Base-by-base conservation (phyloP, 257 asterid genomes). In the Forsythia viridissima region DNA sequence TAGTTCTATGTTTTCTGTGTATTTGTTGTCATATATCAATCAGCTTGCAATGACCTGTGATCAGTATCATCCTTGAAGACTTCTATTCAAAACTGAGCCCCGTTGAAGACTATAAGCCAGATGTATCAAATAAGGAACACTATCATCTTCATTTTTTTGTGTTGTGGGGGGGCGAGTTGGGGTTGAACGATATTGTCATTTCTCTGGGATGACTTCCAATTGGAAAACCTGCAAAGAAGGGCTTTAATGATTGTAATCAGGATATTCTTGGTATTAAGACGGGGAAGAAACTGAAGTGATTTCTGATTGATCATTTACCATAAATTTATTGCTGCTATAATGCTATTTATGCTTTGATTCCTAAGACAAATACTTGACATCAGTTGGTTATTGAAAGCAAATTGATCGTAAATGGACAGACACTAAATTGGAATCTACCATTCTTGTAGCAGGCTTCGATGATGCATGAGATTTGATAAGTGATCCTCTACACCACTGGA, bases 31-130 rank as follows among this genome's bases (percentile, higher is more conserved):
- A 48, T 77, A 68, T 79, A 73, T 82, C 78, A 85, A 85, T 85
- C 93, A 87, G 95, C 84, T 87, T 87, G 88, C 91, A 74, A 65
- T 82, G 87, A 90, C 83, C 89, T 82, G 85, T 93, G 91, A 89
- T 84, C 83, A 67, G 75, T 82, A 41, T 80, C 76, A 20, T 52
- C 79, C 76, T 81, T 78, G 87, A 84, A 80, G 84, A 82, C 82
- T 83, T 87, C 79, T 81, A 72, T 83, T 82, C 78, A 75, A 70
- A 82, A 80, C 77, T 80, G 41, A 76, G 75, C 75, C 72, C 46
- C 71, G 63, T 77, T 18, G 80, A 75, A 78, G 84, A 67, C 51
- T 70, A 77, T 24, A 41, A 63, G 69, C 13, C 68, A 21, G 70
- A 57, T 81, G 72, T 74, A 40, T 83, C 18, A 10, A 76, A 79